Evolutionary conservation across 2,329 filamentous ascomycete genomes (phyloP).

Genomic region (Penicillium griseofulvum): DNA sequence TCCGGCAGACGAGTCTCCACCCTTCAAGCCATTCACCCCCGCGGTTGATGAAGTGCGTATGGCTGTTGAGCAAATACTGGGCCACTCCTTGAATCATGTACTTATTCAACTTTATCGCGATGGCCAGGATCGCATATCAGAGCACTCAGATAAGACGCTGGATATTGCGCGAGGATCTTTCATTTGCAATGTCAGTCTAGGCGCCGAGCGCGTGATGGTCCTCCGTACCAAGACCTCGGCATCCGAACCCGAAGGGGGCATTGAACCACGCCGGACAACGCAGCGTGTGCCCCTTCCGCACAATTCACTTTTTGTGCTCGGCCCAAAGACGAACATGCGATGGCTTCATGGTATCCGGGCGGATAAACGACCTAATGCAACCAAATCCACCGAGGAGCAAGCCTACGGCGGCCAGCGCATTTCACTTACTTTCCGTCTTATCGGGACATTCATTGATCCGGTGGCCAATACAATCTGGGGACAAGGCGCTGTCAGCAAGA

Average conservation of each 20-base stretch:
- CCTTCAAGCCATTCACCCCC: slow-evolving; percentile 71
- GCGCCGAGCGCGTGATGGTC: slow-evolving; percentile 85
- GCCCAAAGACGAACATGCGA: slow-evolving; percentile 73
- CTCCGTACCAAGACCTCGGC: slow-evolving; percentile 66
- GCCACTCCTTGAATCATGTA: slow-evolving; percentile 83
- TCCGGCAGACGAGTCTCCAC: slow-evolving; percentile 82
- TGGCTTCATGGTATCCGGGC: slow-evolving; percentile 92
- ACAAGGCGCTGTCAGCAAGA: slow-evolving; percentile 76
- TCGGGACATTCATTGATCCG: slow-evolving; percentile 76
- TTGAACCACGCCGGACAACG: slow-evolving; percentile 51
- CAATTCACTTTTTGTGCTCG: slow-evolving; percentile 83
- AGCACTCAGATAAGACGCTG: slow-evolving; percentile 95
- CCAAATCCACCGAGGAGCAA: slow-evolving; percentile 68
- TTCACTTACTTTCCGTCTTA: slow-evolving; percentile 84
- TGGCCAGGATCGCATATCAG: slow-evolving; percentile 87
- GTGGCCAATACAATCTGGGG: slow-evolving; percentile 77
- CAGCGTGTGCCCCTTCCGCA: slow-evolving; percentile 76
- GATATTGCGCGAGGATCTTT: slow-evolving; percentile 78
- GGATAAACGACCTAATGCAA: slow-evolving; percentile 69
- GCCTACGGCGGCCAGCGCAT: slow-evolving; percentile 76
- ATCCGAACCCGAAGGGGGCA: slow-evolving; percentile 22
- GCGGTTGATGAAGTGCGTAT: slow-evolving; percentile 67
- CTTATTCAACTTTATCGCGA: slow-evolving; percentile 91
- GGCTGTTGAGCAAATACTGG: slow-evolving; percentile 68
- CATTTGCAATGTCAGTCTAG: slow-evolving; percentile 92